phyloP scores from a whole-genome alignment of 164 flowering plant genomes.

The Vitis amurensis region DNA sequence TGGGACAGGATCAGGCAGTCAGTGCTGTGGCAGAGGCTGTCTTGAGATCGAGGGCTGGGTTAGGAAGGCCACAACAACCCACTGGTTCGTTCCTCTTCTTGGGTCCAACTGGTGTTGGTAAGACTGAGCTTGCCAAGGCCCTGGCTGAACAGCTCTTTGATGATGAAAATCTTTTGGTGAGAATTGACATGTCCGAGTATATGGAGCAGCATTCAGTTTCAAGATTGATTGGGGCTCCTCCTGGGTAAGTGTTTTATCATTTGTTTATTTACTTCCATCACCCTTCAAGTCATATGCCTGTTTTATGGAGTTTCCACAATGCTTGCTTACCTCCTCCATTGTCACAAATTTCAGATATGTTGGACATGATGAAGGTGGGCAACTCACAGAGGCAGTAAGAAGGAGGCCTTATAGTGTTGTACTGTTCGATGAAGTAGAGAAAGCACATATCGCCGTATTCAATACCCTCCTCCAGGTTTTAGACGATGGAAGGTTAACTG shows the following conservation, averaged over 20 bases:
- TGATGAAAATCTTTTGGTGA: slow-evolving; percentile 70
- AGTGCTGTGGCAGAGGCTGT: slow-evolving; percentile 86
- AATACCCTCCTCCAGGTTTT: slow-evolving; percentile 87
- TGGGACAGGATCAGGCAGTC: slow-evolving; percentile 87
- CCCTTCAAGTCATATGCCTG: neutral
- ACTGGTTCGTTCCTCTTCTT: slow-evolving; percentile 81
- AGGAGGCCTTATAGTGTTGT: slow-evolving; percentile 84
- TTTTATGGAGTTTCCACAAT: neutral
- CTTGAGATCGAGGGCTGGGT: slow-evolving; percentile 81
- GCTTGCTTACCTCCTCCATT: slow-evolving; percentile 3
- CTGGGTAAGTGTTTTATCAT: slow-evolving; percentile 57
- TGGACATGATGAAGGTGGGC: slow-evolving; percentile 98
- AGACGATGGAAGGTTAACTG: slow-evolving; percentile 94
- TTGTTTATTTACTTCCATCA: too few relatives aligned
- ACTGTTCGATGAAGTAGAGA: slow-evolving; percentile 88
- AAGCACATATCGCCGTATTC: slow-evolving; percentile 79
- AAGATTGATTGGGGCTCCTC: slow-evolving; percentile 91
- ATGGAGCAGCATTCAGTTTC: slow-evolving; percentile 97
- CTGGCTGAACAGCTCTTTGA: slow-evolving; percentile 91
- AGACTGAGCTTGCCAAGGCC: slow-evolving; percentile 94
- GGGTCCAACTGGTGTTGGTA: slow-evolving; percentile 98
- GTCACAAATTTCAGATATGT: slow-evolving; percentile 51
- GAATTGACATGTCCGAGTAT: slow-evolving; percentile 96
- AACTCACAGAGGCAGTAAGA: slow-evolving; percentile 90
- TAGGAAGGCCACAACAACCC: slow-evolving; percentile 84